phyloP scores from a whole-genome alignment of 23 red algal species.

The Gracilaria caudata region DNA sequence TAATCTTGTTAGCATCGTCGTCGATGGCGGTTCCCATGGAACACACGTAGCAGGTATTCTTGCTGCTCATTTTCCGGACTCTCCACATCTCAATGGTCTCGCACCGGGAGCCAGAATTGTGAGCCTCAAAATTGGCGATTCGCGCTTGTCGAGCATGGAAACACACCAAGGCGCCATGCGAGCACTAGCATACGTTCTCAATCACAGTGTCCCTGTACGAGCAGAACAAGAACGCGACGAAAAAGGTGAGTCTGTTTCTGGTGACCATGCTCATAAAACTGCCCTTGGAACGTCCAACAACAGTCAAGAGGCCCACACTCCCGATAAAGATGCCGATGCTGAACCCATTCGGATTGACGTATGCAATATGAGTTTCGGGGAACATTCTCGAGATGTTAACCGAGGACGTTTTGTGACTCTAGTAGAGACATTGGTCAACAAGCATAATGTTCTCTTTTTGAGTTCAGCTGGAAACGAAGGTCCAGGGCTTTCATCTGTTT shows the following conservation, averaged over 20 bases:
- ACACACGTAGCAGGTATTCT: slow-evolving; percentile 84
- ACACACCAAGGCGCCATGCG: slow-evolving; percentile 79
- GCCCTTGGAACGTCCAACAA: neutral
- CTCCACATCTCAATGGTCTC: slow-evolving; percentile 53
- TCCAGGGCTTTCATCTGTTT: slow-evolving; percentile 64
- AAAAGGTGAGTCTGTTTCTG: neutral
- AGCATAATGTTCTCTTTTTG: slow-evolving; percentile 76
- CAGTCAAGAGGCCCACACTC: neutral
- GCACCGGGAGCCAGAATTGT: slow-evolving; percentile 81
- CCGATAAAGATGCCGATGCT: neutral
- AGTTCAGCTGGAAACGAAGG: slow-evolving; percentile 83
- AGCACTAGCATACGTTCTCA: slow-evolving; percentile 69
- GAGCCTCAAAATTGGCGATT: slow-evolving; percentile 81
- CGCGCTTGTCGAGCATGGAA: slow-evolving; percentile 73
- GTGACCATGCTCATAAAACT: neutral
- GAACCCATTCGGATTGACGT: slow-evolving; percentile 57
- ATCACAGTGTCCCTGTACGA: slow-evolving; percentile 23
- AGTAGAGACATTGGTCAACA: slow-evolving; percentile 57
- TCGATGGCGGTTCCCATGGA: slow-evolving; percentile 79
- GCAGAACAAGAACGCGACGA: neutral
- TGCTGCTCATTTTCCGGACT: slow-evolving; percentile 57
- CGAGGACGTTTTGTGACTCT: slow-evolving; percentile 61
- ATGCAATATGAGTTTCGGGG: slow-evolving; percentile 82
- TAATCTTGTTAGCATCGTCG: slow-evolving; percentile 59
- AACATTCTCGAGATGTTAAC: slow-evolving; percentile 60